These are phyloP conservation scores for Pseudogymnoascus sp. DNA, from an alignment of 2,329 filamentous ascomycete genomes.

Conservation along the genomic window DNA sequence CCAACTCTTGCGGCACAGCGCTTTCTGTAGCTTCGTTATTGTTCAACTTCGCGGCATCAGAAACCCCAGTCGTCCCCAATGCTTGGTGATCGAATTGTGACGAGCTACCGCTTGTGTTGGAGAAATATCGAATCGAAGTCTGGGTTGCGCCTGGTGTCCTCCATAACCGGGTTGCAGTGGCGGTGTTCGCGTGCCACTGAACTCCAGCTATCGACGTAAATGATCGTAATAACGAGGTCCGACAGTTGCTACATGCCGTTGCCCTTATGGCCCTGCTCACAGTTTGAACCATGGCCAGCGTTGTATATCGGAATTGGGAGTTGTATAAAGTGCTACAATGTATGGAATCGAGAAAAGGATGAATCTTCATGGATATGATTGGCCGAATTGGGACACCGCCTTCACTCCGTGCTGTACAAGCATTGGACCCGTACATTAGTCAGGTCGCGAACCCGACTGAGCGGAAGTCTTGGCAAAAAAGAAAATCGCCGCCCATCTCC, in stretches of 20 bases:
- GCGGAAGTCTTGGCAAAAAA: constrained; percentile 9
- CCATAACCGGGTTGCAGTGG: constrained; percentile 1
- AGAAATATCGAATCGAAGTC: background rate
- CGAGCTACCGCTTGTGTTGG: background rate
- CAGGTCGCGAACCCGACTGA: background rate
- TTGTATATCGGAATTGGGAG: constrained; percentile 1
- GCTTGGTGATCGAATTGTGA: background rate
- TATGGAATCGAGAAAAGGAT: constrained; percentile 2
- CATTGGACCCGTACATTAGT: constrained; percentile 4
- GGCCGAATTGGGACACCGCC: constrained; percentile 2
- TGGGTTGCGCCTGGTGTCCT: constrained; percentile 3
- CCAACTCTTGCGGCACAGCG: background rate
- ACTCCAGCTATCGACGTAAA: constrained; percentile 20
- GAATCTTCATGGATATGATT: background rate
- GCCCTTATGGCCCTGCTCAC: constrained; percentile 23
- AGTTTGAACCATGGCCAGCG: constrained; percentile 12
- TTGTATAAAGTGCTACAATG: background rate
- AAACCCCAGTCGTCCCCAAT: background rate
- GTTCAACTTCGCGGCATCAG: background rate
- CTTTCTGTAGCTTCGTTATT: background rate
- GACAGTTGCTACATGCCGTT: constrained; percentile 27
- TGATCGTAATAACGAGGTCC: constrained; percentile 22
- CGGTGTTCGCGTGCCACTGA: background rate
- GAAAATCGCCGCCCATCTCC: constrained; percentile 8
- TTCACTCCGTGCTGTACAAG: background rate